phyloP scores from a whole-genome alignment of 2,329 filamentous ascomycete genomes.

The Fusarium agapanthi region DNA sequence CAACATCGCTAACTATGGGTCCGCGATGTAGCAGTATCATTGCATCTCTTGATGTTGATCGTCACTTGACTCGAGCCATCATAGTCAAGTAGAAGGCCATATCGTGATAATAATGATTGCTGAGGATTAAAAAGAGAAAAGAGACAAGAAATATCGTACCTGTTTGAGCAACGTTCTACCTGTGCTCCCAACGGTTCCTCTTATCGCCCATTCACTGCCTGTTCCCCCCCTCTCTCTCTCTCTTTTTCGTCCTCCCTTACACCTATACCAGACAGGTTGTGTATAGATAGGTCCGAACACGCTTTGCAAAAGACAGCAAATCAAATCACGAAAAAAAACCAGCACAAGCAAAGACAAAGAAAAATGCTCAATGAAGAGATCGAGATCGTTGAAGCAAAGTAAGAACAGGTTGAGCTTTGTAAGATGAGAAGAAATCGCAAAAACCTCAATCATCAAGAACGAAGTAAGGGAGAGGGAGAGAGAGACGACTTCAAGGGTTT shows the following conservation, averaged over 20 bases:
- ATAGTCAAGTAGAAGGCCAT: background rate
- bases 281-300: constrained; percentile 5
- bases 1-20: background rate
- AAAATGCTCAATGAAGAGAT: background rate
- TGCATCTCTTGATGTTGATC: background rate
- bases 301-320: constrained; percentile 5
- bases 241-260: background rate
- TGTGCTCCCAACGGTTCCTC: constrained; percentile 18
- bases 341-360: constrained; percentile 14
- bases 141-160: constrained; percentile 8
- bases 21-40: background rate
- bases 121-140: background rate
- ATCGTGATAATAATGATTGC: background rate
- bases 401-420: constrained; percentile 1
- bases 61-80: background rate
- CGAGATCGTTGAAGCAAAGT: constrained; percentile 2
- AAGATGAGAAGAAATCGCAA: background rate
- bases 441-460: background rate
- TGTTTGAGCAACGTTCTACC: constrained; percentile 24
- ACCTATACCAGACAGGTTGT: background rate
- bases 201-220: constrained; percentile 13
- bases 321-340: background rate
- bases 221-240: background rate
- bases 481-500: background rate
- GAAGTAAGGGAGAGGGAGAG: constrained; percentile 10